Base-by-base conservation (phyloP, 2,329 filamentous ascomycete genomes). In the Balansia obtecta region DNA sequence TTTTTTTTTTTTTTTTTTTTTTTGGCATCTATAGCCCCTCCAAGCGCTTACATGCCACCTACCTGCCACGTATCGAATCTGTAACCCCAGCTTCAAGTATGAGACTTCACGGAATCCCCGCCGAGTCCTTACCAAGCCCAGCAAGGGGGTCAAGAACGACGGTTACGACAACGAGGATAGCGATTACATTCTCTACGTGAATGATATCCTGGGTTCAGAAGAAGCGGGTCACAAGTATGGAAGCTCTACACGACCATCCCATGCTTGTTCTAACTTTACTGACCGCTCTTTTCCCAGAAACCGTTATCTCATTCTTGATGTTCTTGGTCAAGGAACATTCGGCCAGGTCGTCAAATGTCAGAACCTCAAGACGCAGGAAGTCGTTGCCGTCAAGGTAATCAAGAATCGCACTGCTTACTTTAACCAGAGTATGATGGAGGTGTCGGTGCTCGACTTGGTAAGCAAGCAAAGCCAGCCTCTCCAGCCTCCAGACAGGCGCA, bases 371-470 rank as follows among this genome's bases (percentile, higher is more conserved):
- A 97, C 93, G 0, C 90, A 96, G 66, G 93, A 98, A 69, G 93
- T 98, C 39, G 93, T 98, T 43, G 93, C 93, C 3, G 93, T 98
- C 58, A 98, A 98, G 71, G 93, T 98, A 50, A 93, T 98, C 71
- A 98, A 98, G 72, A 98, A 98, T 68, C 84, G 91, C 61, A 98
- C 93, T 1, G 93, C 93, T 38, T 98, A 98, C 68, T 98, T 98
- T 73, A 98, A 98, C 65, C 93, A 98, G 68, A 97, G 93, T 68
- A 98, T 98, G 93, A 98, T 98, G 93, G 93, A 98, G 65, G 93
- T 98, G 33, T 98, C 93, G 1, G 93, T 98, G 22, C 75, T 98
- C 52, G 93, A 98, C 68, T 65, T 98, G 75, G 88, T 94, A 75
- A 52, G 9, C 15, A 34, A 15, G 9, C 15, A 34, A 15, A 15